Evolutionary conservation across 345 rosid genomes (phyloP), one percentile per base, ranked within the genome.

Genomic region (Luvunga scandens): DNA sequence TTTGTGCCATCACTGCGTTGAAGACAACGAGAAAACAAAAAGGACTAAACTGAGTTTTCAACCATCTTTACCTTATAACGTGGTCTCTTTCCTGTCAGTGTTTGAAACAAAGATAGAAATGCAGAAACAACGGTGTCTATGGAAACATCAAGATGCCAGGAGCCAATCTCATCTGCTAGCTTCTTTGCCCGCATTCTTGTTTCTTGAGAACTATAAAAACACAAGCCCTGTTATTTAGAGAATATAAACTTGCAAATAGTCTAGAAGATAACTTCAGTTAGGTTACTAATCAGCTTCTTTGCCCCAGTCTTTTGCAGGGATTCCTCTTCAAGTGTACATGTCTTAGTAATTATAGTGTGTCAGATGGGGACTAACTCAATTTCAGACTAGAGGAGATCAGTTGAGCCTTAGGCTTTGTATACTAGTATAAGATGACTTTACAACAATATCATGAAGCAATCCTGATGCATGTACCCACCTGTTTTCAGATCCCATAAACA

Each of bases 401-500:
- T 1, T 61, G 18, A 38, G 36, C 60, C 45, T 53, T 48, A 10
- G 60, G 39, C 36, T 70, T 28, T 9, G 61, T 28, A 1, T 28
- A 27, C 28, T 48, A 27, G 62, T 7, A 70, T 28, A 28, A 50
- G 38, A 50, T 50, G 45, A 34, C 25, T 2, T 1, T 31, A 65
- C 12, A 24, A 56, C 79, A 66, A 42, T 13, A 33, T 48, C 1
- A 22, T 66, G 16, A 3, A 8, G 25, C 12, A 16, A 30, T 25
- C 36, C 57, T n/a, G 36, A 36, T 48, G 30, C 50, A 66, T 39
- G 66, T 65, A 72, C 81, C 65, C 74, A 96, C 99, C 99, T 96
- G 85, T 94, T 96, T 84, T 96, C 98, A 68, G 98, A 82, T 6
- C 98, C 98, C 98, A 96, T 96, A 82, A 81, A 96, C 38, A 96